Evolutionary conservation across 148 eudicot species (phyloP).

Genomic region (Tetragonia tetragonoides): DNA sequence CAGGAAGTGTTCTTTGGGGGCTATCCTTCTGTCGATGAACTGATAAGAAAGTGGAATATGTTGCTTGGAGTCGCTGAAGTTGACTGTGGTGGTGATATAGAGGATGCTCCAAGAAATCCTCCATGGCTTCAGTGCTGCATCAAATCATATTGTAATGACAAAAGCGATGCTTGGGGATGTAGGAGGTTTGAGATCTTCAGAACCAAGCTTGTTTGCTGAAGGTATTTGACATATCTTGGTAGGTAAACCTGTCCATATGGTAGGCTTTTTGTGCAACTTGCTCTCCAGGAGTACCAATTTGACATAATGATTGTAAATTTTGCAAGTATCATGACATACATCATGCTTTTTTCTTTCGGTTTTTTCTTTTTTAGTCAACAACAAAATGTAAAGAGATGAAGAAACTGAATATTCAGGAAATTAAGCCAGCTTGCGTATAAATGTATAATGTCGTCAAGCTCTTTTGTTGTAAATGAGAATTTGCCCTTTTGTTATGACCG

Average conservation of each 20-base stretch:
- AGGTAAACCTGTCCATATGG: not conserved
- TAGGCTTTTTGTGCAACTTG: not conserved
- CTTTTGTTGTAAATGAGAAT: too few relatives aligned
- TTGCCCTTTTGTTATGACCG: too few relatives aligned
- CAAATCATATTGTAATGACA: slow-evolving; percentile 63
- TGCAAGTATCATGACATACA: not conserved
- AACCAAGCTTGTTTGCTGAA: slow-evolving; percentile 42
- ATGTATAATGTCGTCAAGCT: too few relatives aligned
- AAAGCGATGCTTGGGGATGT: slow-evolving; percentile 52
- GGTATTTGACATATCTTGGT: slow-evolving; percentile 2
- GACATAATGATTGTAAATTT: not conserved
- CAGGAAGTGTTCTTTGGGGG: slow-evolving; percentile 66
- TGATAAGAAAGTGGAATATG: slow-evolving; percentile 48
- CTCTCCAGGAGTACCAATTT: not conserved
- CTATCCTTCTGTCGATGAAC: slow-evolving; percentile 29
- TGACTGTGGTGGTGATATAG: slow-evolving; percentile 17
- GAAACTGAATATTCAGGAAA: too few relatives aligned
- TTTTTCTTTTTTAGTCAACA: too few relatives aligned
- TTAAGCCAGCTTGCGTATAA: too few relatives aligned
- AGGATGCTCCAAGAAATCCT: slow-evolving; percentile 56
- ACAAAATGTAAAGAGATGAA: too few relatives aligned
- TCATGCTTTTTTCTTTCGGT: too few relatives aligned
- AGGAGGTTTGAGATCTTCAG: slow-evolving; percentile 59
- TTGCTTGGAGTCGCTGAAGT: slow-evolving; percentile 54
- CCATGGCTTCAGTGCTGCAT: slow-evolving; percentile 84